These are phyloP conservation scores for Beauveria sp. DNA, from an alignment of 2,329 filamentous ascomycete genomes.

Conservation along the genomic window DNA sequence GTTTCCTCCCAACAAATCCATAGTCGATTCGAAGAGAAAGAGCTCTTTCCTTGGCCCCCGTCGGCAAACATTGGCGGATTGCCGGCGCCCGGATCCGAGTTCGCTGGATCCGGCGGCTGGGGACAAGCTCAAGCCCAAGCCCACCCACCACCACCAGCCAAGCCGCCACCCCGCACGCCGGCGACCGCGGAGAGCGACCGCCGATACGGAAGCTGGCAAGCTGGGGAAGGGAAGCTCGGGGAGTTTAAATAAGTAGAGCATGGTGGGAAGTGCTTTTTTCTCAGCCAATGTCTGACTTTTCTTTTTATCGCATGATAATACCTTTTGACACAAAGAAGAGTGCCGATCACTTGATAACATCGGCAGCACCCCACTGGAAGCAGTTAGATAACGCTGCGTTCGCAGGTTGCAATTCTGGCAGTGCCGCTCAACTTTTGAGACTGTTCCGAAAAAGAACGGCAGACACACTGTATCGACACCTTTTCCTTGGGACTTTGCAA, in stretches of 20 bases:
- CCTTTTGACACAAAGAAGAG: neutral
- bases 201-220: neutral
- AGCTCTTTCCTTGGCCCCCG: neutral
- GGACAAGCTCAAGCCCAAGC: neutral
- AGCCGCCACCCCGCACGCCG: neutral
- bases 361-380: neutral
- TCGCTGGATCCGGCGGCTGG: neutral
- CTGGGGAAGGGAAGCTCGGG: neutral
- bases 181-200: constrained; percentile 11
- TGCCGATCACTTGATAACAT: neutral
- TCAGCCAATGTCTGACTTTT: neutral
- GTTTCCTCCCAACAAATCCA: too few relatives aligned
- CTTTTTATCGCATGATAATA: neutral
- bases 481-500: neutral
- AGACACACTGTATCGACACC: neutral
- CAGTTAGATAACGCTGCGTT: too few relatives aligned
- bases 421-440: too few relatives aligned
- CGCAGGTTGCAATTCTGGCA: too few relatives aligned
- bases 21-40: neutral
- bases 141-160: neutral
- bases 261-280: neutral
- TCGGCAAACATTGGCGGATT: neutral
- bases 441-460: too few relatives aligned
- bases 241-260: neutral
- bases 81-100: neutral